These are phyloP conservation scores for Xylaria sp. DNA, from an alignment of 2,329 filamentous ascomycete species.

Conservation along the genomic window DNA sequence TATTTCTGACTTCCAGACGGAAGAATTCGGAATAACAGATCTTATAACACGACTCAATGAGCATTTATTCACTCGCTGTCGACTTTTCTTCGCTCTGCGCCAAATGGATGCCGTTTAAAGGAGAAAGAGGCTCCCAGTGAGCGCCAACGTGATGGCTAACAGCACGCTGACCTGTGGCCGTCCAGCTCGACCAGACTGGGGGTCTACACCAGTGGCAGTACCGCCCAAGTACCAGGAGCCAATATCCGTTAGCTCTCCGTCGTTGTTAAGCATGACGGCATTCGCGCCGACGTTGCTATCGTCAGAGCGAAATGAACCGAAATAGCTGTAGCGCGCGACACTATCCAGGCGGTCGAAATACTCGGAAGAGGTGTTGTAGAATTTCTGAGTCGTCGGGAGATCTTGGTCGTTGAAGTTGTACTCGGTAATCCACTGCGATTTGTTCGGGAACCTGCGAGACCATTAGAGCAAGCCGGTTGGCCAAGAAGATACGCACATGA, in stretches of 20 bases:
- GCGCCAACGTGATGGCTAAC: conserved; percentile 11
- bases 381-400: conserved; percentile 67
- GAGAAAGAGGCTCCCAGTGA: conserved; percentile 21
- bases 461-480: not conserved
- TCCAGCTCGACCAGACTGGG: conserved; percentile 41
- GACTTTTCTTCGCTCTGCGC: not conserved
- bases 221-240: conserved; percentile 80
- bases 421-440: conserved; percentile 81
- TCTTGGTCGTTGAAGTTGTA: conserved; percentile 71
- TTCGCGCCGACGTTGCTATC: conserved; percentile 80
- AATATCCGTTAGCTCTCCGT: conserved; percentile 77
- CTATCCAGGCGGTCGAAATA: conserved; percentile 73
- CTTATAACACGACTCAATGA: not conserved
- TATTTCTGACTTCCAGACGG: not conserved
- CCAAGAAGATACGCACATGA: not conserved
- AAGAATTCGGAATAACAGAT: not conserved
- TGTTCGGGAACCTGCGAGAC: conserved; percentile 63
- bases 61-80: not conserved
- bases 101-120: not conserved
- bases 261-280: conserved; percentile 73
- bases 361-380: conserved; percentile 73
- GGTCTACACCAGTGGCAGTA: conserved; percentile 57
- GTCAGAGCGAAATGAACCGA: conserved; percentile 76
- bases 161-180: not conserved
- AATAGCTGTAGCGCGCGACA: conserved; percentile 77